Evolutionary conservation across 306 rosid genomes (phyloP).

Genomic region (Rubus idaeus): DNA sequence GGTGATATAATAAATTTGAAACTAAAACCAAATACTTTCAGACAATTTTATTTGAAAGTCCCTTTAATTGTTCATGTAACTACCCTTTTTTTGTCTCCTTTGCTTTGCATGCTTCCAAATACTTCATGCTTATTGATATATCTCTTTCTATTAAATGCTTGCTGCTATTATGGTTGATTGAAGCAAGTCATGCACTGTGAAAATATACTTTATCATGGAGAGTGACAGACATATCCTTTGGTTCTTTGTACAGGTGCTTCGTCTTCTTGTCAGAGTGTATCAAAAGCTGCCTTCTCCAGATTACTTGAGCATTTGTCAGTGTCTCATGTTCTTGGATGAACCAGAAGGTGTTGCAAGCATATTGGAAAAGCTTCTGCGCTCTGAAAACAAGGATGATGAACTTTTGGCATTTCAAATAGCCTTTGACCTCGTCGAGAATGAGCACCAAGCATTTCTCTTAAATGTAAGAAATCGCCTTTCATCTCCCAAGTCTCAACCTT

Average conservation of each 20-base stretch:
- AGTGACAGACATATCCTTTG: conserved; percentile 17
- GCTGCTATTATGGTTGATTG: conserved; percentile 1
- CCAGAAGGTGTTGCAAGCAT: conserved; percentile 87
- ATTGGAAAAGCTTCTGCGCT: conserved; percentile 81
- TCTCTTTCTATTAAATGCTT: not conserved
- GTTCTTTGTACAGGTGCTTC: conserved; percentile 62
- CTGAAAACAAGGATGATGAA: conserved; percentile 91
- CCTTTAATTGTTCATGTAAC: no score
- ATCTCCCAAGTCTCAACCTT: conserved; percentile 53
- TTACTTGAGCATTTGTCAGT: conserved; percentile 93
- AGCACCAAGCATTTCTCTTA: conserved; percentile 92
- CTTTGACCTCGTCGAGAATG: conserved; percentile 93
- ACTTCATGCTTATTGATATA: not conserved
- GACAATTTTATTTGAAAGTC: no score
- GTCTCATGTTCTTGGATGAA: conserved; percentile 96
- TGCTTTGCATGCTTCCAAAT: not conserved
- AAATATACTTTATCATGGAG: not conserved
- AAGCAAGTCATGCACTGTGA: not conserved
- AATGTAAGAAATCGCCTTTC: conserved; percentile 80
- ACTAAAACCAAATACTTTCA: no score
- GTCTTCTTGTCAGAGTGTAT: conserved; percentile 88
- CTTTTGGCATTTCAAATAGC: conserved; percentile 94
- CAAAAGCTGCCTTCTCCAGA: conserved; percentile 95
- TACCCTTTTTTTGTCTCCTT: not conserved
- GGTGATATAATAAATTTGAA: no score